Percentiles rank a stretch among this genome's conserved stretches.
phyloP scores from a whole-genome alignment of 1,284 basidiomycete genomes.

The Melampsora larici-populina region DNA sequence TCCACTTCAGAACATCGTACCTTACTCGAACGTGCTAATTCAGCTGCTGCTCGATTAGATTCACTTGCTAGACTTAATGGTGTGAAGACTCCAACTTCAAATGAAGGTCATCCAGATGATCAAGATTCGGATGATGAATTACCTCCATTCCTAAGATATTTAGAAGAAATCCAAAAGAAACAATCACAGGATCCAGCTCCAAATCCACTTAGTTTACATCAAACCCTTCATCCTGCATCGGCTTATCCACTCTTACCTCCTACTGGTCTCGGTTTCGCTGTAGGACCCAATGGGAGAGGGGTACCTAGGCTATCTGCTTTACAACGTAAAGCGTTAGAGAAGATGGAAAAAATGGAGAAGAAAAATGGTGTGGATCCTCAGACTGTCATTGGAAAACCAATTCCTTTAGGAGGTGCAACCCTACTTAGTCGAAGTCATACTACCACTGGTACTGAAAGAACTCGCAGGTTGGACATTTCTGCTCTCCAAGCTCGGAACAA shows the following conservation, averaged over 20 bases:
- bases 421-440: constrained; percentile 36
- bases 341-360: constrained; percentile 13
- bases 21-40: constrained; percentile 33
- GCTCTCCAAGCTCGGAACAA: background rate
- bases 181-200: background rate
- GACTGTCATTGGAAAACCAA: background rate
- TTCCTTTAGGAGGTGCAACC: constrained; percentile 4
- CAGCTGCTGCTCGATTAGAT: constrained; percentile 32
- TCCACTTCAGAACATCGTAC: constrained; percentile 4
- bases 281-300: constrained; percentile 35
- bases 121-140: constrained; percentile 2
- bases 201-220: background rate
- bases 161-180: constrained; percentile 35
- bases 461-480: background rate
- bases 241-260: constrained; percentile 17
- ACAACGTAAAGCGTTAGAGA: constrained; percentile 38
- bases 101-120: background rate
- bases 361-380: background rate
- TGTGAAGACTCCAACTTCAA: background rate
- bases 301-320: constrained; percentile 37
- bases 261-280: constrained; percentile 36
- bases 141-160: constrained; percentile 26
- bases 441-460: constrained; percentile 34
- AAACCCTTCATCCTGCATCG: background rate
- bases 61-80: constrained; percentile 37